Evolutionary conservation across 192 early-diverging fungal genomes (phyloP).

Genomic region (Haplosporangium gracile): DNA sequence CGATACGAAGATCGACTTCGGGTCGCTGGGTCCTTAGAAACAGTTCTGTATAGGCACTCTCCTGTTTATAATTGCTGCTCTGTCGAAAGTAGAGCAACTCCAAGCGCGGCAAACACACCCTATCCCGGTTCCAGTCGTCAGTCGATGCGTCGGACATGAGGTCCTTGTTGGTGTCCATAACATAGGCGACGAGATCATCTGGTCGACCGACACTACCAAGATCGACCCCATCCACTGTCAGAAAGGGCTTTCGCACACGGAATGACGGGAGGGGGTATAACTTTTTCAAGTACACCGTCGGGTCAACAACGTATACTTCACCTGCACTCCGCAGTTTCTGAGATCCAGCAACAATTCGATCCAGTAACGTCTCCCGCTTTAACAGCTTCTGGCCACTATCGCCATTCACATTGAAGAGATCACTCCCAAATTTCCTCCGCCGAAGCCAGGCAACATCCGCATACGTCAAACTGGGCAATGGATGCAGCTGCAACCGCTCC

Average conservation of each 20-base stretch:
- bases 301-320: neutral
- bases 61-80: neutral
- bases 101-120: neutral
- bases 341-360: neutral
- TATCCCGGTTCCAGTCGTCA: neutral
- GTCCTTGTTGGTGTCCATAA: neutral
- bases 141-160: neutral
- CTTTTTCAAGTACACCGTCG: neutral
- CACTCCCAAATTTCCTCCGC: neutral
- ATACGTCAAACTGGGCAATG: neutral
- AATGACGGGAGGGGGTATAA: neutral
- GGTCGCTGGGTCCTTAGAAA: neutral
- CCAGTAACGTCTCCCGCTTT: neutral
- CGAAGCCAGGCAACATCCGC: neutral
- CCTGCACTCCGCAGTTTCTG: neutral
- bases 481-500: neutral
- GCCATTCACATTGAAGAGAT: neutral
- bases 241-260: neutral
- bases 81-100: neutral
- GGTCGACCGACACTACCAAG: neutral
- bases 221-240: neutral
- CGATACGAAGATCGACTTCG: neutral
- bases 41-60: neutral
- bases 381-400: neutral
- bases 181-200: neutral